Evolutionary conservation across 768 basidiomycete species (phyloP).

Genomic region (Lactarius deliciosus): DNA sequence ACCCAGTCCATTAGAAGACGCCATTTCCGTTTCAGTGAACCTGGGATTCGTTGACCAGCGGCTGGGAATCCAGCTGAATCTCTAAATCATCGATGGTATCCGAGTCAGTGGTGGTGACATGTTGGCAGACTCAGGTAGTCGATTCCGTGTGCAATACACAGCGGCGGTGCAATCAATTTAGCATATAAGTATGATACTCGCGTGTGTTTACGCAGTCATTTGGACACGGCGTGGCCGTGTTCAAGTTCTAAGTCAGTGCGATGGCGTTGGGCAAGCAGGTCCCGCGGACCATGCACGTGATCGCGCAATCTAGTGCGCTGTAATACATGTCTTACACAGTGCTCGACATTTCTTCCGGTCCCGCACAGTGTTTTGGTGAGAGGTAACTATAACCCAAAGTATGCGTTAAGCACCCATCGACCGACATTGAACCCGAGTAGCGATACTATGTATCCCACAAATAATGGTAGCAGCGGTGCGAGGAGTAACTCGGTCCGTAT

Average conservation of each 20-base stretch:
- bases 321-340: neutral
- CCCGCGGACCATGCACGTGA: neutral
- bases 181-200: neutral
- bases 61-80: no score
- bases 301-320: neutral
- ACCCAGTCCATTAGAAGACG: no score
- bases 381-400: slow-evolving; percentile 55
- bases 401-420: slow-evolving; percentile 71
- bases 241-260: no score
- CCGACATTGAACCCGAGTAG: slow-evolving; percentile 91
- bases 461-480: slow-evolving; percentile 85
- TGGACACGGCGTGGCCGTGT: neutral
- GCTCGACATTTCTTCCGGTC: neutral
- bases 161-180: neutral
- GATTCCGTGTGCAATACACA: neutral
- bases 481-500: slow-evolving; percentile 86
- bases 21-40: no score
- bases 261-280: no score
- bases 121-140: neutral
- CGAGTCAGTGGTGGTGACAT: no score
- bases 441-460: slow-evolving; percentile 81
- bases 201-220: neutral
- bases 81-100: no score
- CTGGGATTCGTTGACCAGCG: no score
- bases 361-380: neutral